Evolutionary conservation across 2,329 filamentous ascomycete species (phyloP).

Genomic region (Chaetoscypha palmicola): DNA sequence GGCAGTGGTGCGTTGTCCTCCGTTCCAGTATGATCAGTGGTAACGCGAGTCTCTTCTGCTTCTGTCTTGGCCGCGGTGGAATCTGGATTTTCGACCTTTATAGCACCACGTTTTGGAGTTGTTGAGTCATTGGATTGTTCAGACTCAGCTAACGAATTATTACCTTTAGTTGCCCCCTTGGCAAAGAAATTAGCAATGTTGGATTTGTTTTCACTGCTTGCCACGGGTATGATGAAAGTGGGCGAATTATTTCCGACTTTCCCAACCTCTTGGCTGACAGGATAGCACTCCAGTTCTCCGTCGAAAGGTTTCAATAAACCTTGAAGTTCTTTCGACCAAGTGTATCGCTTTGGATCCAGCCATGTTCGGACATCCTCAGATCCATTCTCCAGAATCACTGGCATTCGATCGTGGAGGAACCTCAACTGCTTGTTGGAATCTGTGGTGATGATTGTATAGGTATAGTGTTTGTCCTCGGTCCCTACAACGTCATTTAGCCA

Average conservation of each 20-base stretch:
- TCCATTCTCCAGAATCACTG: slow-evolving; percentile 76
- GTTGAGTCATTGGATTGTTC: slow-evolving; percentile 4
- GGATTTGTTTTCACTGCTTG: slow-evolving; percentile 80
- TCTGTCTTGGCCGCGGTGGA: too few species aligned
- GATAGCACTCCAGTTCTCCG: slow-evolving; percentile 76
- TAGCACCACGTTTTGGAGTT: slow-evolving; percentile 13
- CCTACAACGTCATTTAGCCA: slow-evolving; percentile 30
- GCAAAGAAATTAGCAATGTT: slow-evolving; percentile 94
- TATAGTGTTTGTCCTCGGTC: slow-evolving; percentile 65
- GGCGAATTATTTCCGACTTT: slow-evolving; percentile 91
- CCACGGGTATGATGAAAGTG: slow-evolving; percentile 72
- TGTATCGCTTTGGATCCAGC: slow-evolving; percentile 65
- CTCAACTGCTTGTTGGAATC: slow-evolving; percentile 72
- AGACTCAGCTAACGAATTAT: slow-evolving; percentile 8
- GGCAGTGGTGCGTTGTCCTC: slow-evolving; percentile 28
- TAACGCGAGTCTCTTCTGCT: slow-evolving; percentile 20
- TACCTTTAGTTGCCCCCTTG: slow-evolving; percentile 34
- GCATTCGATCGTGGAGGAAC: slow-evolving; percentile 94
- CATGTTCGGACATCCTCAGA: slow-evolving; percentile 64
- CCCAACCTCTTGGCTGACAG: slow-evolving; percentile 80
- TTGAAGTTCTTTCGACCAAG: slow-evolving; percentile 77
- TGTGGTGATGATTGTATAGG: slow-evolving; percentile 92
- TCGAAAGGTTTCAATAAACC: slow-evolving; percentile 69
- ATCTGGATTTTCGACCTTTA: slow-evolving; percentile 22
- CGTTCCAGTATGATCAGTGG: slow-evolving; percentile 20